These are phyloP conservation scores for Trichoderma orchidacearum DNA, from an alignment of 495 filamentous ascomycete species.

Conservation along the genomic window DNA sequence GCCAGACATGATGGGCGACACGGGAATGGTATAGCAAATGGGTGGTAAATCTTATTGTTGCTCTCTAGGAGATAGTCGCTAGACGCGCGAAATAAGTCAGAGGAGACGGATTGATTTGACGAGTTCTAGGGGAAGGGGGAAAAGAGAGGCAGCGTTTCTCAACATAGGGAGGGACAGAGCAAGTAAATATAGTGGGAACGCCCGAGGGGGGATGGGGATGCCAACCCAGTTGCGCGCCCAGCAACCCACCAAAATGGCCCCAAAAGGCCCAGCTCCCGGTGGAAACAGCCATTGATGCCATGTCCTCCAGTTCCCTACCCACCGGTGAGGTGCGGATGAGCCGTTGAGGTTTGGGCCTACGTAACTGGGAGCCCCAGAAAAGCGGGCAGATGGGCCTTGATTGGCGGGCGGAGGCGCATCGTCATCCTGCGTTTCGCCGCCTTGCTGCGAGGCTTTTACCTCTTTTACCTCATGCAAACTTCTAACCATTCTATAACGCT, in stretches of 20 bases:
- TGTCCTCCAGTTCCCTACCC: too few relatives aligned
- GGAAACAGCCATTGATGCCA: too few relatives aligned
- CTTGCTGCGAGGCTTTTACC: neutral
- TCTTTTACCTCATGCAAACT: neutral
- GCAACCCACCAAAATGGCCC: neutral
- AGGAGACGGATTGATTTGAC: conserved; percentile 5
- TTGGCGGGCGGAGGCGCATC: neutral
- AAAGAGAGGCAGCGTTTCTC: conserved; percentile 1
- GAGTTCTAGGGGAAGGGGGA: conserved; percentile 5
- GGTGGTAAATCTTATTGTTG: too few relatives aligned
- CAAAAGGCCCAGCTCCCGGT: neutral
- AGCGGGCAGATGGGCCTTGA: neutral
- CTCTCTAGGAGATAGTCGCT: neutral
- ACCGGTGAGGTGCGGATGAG: too few relatives aligned
- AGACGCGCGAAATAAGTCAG: conserved; percentile 3
- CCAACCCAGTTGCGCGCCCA: conserved; percentile 3
- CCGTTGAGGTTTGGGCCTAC: neutral
- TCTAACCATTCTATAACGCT: neutral
- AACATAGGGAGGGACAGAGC: neutral
- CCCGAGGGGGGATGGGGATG: conserved; percentile 9
- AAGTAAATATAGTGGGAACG: conserved; percentile 11
- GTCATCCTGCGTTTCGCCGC: neutral
- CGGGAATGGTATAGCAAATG: conserved; percentile 9
- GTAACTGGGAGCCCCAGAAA: neutral
- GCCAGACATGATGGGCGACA: conserved; percentile 31